These are phyloP conservation scores for Cercospora zeina DNA, from an alignment of 2,329 filamentous ascomycete species.

Conservation along the genomic window DNA sequence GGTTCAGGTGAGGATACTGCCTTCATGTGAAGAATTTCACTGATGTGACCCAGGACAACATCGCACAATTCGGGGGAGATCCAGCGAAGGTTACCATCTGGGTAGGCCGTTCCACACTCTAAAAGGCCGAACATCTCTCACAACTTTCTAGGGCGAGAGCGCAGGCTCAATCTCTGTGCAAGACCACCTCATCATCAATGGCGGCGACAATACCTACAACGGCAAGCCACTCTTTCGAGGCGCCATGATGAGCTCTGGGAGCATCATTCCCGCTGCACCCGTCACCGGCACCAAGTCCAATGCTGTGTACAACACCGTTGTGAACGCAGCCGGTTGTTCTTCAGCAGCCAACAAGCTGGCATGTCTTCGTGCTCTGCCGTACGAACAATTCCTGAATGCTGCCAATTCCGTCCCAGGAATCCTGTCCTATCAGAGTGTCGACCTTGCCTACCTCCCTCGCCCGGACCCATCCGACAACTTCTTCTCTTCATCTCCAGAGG, in stretches of 20 bases:
- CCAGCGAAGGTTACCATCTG: constrained; percentile 68
- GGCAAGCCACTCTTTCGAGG: constrained; percentile 72
- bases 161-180: constrained; percentile 65
- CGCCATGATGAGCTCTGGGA: constrained; percentile 76
- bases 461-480: constrained; percentile 61
- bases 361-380: constrained; percentile 22
- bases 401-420: constrained; percentile 69
- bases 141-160: constrained; percentile 39
- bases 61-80: constrained; percentile 62
- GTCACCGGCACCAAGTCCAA: constrained; percentile 24
- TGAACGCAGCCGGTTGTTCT: constrained; percentile 32
- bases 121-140: neutral
- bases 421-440: constrained; percentile 61
- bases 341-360: constrained; percentile 18
- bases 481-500: constrained; percentile 64
- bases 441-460: constrained; percentile 71
- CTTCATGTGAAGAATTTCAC: neutral
- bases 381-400: constrained; percentile 56
- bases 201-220: constrained; percentile 72
- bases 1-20: constrained; percentile 31
- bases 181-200: constrained; percentile 73
- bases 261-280: constrained; percentile 58
- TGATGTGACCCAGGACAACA: constrained; percentile 49
- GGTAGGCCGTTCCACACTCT: constrained; percentile 43
- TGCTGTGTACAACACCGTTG: constrained; percentile 27